A percentile compares a stretch with the other conserved stretches of the same genome.
These are phyloP conservation scores for Cryptococcus sp. DNA, from an alignment of 1,284 basidiomycete genomes.

Conservation along the genomic window DNA sequence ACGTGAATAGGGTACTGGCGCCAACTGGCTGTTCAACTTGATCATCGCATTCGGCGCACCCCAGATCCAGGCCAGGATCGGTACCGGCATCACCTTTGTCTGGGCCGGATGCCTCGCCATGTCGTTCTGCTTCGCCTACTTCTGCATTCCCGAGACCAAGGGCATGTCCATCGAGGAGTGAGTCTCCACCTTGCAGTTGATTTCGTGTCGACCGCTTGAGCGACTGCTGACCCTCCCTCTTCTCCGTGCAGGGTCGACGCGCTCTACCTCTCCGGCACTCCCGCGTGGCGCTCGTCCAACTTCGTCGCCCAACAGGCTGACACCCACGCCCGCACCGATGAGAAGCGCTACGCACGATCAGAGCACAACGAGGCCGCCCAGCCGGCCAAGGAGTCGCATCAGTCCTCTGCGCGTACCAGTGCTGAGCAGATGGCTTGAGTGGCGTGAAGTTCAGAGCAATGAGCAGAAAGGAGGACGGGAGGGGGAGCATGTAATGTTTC, in stretches of 20 bases:
- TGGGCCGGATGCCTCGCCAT: conserved; percentile 48
- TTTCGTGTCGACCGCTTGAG: no score
- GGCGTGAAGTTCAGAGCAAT: no score
- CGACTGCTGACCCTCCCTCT: conserved; percentile 2
- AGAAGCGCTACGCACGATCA: conserved; percentile 29
- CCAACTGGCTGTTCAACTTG: conserved; percentile 51
- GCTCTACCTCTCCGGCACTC: conserved; percentile 42
- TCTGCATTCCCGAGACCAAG: conserved; percentile 50
- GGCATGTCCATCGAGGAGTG: conserved; percentile 43
- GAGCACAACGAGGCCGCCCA: conserved; percentile 21
- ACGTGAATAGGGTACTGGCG: conserved; percentile 36
- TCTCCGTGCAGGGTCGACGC: conserved; percentile 39
- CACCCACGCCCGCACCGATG: conserved; percentile 18
- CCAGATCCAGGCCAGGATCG: conserved; percentile 46
- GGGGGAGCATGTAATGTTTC: no score
- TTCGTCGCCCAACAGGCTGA: conserved; percentile 25
- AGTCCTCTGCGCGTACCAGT: conserved; percentile 20
- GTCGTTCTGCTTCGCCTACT: conserved; percentile 43
- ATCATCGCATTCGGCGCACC: conserved; percentile 49
- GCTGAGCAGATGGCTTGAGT: conserved; percentile 6
- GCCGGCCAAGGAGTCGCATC: conserved; percentile 17
- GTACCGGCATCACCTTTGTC: conserved; percentile 47
- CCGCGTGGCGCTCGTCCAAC: conserved; percentile 39
- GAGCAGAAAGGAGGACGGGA: no score
- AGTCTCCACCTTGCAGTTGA: conserved; percentile 5